phyloP scores from a whole-genome alignment of 1,284 basidiomycete genomes.

The Schizophyllum commune region DNA sequence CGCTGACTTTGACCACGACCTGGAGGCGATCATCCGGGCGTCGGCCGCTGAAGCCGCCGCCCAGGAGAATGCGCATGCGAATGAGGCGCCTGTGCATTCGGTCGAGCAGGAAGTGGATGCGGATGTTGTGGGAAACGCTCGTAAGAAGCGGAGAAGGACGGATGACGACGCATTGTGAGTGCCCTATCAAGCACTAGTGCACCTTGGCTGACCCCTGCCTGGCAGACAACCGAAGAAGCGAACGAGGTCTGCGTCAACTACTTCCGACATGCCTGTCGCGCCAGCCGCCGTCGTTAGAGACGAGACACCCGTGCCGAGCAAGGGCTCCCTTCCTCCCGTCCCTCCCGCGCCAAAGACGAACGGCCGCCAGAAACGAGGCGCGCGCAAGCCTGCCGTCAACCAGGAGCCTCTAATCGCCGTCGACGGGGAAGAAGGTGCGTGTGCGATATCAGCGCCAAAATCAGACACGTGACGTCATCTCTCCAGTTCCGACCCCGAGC shows the following conservation, averaged over 20 bases:
- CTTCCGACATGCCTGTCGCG: constrained; percentile 45
- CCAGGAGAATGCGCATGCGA: constrained; percentile 25
- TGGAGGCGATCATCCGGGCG: constrained; percentile 64
- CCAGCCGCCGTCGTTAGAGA: constrained; percentile 31
- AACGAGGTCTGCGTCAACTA: constrained; percentile 61
- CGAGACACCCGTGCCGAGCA: constrained; percentile 26
- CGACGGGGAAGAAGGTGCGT: constrained; percentile 62
- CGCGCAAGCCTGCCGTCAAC: constrained; percentile 32
- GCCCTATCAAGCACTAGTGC: constrained; percentile 8
- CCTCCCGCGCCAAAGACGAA: constrained; percentile 17
- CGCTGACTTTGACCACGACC: constrained; percentile 86
- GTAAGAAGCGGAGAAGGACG: constrained; percentile 67
- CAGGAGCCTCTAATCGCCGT: constrained; percentile 34
- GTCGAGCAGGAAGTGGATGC: constrained; percentile 36
- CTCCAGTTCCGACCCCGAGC: background rate
- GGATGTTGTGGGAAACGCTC: constrained; percentile 33
- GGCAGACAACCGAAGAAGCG: constrained; percentile 53
- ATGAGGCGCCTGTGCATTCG: constrained; percentile 5
- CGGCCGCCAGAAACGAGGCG: constrained; percentile 34
- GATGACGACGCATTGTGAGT: constrained; percentile 63
- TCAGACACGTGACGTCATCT: constrained; percentile 19
- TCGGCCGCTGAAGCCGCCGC: constrained; percentile 56
- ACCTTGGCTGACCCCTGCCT: constrained; percentile 12
- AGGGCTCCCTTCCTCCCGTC: constrained; percentile 12
- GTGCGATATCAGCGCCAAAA: constrained; percentile 14